Base-by-base conservation (phyloP, 352 stramenopile species). In the Phytophthora nicotianae region DNA sequence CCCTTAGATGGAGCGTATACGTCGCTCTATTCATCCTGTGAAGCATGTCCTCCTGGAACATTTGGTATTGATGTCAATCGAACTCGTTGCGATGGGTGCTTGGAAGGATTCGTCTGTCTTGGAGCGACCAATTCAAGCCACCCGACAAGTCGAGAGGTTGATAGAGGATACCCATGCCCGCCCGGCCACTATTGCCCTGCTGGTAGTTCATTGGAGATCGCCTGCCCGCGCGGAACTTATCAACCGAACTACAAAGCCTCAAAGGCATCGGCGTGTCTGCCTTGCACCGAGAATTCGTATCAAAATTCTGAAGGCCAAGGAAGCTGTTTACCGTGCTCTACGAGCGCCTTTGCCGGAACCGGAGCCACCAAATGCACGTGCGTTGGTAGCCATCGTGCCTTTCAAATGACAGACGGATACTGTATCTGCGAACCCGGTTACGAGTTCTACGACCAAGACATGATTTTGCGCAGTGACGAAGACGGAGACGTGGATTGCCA, bases 401-500 rank as follows among this genome's bases (percentile, higher is more conserved):
- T 98, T 54, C 89, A 98, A 59, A 89, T 93, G 75, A 90, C 77
- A 0, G 88, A 97, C 35, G 91, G 93, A 2, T 95, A 91, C 52
- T 98, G 93, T 53, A 93, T 97, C 19, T 98, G 93, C 41, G 77
- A 95, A 51, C 89, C 93, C 11, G 88, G 89, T 7, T 97, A 91
- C 62, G 90, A 97, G 53, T 97, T 96, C 50, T 97, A 96, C 54
- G 91, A 98, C 51, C 70, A 86, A 49, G 83, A 96, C 21, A 72
- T 96, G 50, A 75, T 97, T 3, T 67, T 91, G 9, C 74, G 83
- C 9, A 93, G 79, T 43, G 86, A 95, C 29, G 77, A 89, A 68
- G 91, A 98, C 52, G 89, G 85, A 21, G 72, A 89, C 11, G 81
- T 95, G 2, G 90, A 97, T 56, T 98, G 93, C 54, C 93, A 98